A percentile compares a stretch with the other conserved stretches of the same genome.
Conservation (phyloP, 2,329 filamentous ascomycete genomes). For the Knufia fluminis region DNA sequence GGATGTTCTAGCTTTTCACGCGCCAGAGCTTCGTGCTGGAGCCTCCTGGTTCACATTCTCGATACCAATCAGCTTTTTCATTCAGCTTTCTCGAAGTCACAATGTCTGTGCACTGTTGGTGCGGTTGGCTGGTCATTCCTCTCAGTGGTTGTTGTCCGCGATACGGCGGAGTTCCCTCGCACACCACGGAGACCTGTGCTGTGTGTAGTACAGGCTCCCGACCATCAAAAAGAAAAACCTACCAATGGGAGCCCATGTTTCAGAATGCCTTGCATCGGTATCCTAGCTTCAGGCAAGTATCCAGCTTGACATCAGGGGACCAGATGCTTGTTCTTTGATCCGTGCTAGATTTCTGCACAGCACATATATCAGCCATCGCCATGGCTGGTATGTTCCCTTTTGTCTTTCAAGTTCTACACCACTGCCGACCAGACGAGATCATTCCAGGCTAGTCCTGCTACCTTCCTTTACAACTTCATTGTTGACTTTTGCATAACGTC, state of each 20-base stretch:
- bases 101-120: background rate
- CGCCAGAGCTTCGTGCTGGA: constrained; percentile 7
- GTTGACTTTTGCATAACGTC: constrained; percentile 14
- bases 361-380: constrained; percentile 9
- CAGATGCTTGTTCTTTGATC: constrained; percentile 7
- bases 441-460: constrained; percentile 12
- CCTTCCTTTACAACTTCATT: constrained; percentile 17
- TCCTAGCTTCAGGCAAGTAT: background rate
- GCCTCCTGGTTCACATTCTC: background rate
- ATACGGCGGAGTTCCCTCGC: background rate
- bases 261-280: constrained; percentile 7
- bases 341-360: background rate
- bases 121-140: background rate
- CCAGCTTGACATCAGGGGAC: constrained; percentile 9
- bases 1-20: constrained; percentile 5
- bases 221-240: background rate
- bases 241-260: constrained; percentile 9
- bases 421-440: constrained; percentile 1
- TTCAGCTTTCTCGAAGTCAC: background rate
- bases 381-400: background rate
- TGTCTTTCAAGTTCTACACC: constrained; percentile 11
- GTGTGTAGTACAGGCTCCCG: constrained; percentile 1
- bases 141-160: background rate
- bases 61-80: constrained; percentile 1
- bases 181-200: constrained; percentile 3